Evolutionary conservation across 129 eudicot species (phyloP).

Genomic region (Centrapalus pauciflorus): DNA sequence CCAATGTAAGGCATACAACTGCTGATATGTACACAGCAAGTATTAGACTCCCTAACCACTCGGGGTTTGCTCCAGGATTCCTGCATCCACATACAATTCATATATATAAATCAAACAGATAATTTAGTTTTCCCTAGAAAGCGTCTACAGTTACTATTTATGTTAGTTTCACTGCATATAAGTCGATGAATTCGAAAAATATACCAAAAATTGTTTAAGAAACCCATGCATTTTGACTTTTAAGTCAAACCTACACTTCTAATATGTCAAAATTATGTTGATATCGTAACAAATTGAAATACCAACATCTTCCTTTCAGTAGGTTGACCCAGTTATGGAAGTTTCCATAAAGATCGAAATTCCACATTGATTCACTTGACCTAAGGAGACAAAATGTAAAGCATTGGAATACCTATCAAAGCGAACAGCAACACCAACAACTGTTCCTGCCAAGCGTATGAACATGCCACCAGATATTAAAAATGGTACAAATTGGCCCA

Average conservation of each 20-base stretch:
- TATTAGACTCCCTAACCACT: slow-evolving; percentile 68
- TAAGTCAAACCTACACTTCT: not conserved
- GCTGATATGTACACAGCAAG: slow-evolving; percentile 60
- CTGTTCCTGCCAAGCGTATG: slow-evolving; percentile 56
- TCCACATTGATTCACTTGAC: not conserved
- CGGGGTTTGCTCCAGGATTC: slow-evolving; percentile 80
- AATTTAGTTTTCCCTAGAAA: not conserved
- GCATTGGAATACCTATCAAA: slow-evolving; percentile 63
- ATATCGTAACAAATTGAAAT: not conserved
- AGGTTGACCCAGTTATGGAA: not conserved
- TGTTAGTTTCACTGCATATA: not conserved
- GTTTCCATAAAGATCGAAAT: not conserved
- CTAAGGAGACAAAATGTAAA: not conserved
- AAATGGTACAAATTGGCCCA: slow-evolving; percentile 69
- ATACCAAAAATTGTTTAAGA: not conserved
- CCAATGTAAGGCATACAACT: slow-evolving; percentile 73
- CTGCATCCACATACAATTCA: slow-evolving; percentile 37
- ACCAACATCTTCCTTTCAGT: not conserved
- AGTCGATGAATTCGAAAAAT: not conserved
- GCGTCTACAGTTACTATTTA: not conserved
- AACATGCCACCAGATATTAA: slow-evolving; percentile 76
- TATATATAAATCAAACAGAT: not conserved
- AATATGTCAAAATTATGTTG: not conserved
- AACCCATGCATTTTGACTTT: not conserved
- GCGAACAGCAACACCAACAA: slow-evolving; percentile 72